Evolutionary conservation across 768 basidiomycete genomes (phyloP).

Genomic region (Serendipita sp.): DNA sequence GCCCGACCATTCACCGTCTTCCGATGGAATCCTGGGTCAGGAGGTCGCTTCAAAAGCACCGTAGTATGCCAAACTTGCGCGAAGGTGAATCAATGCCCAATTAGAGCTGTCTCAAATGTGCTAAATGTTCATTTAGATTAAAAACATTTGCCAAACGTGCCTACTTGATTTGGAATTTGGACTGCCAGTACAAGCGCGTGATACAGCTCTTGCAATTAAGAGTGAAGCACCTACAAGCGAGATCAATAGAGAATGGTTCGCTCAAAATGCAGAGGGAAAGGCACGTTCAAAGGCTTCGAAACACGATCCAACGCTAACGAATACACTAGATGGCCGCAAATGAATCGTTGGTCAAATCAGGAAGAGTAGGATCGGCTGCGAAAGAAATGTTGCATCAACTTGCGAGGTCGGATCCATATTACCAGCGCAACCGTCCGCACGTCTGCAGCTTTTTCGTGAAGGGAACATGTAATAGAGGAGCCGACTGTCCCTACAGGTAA

Average conservation of each 20-base stretch:
- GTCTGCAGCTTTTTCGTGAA: conserved; percentile 92
- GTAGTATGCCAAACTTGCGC: conserved; percentile 96
- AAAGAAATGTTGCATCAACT: conserved; percentile 95
- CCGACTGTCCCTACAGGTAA: conserved; percentile 78
- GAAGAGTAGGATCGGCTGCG: conserved; percentile 56
- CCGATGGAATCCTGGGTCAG: conserved; percentile 89
- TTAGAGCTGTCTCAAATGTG: conserved; percentile 7
- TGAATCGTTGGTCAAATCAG: conserved; percentile 44
- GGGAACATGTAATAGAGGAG: conserved; percentile 83
- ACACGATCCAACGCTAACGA: neutral
- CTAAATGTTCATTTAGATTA: conserved; percentile 27
- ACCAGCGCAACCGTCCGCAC: conserved; percentile 90
- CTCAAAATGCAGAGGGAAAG: conserved; percentile 80
- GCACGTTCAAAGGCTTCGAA: conserved; percentile 24
- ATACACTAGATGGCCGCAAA: conserved; percentile 47
- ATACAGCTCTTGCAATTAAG: conserved; percentile 76
- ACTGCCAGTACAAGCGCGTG: conserved; percentile 89
- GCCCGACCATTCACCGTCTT: conserved; percentile 94
- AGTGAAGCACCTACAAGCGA: conserved; percentile 90
- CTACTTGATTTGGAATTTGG: conserved; percentile 92
- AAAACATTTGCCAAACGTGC: conserved; percentile 96
- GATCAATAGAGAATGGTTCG: conserved; percentile 90
- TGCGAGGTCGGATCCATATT: conserved; percentile 90
- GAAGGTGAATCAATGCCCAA: conserved; percentile 26
- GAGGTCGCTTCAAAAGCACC: conserved; percentile 89